Conservation (phyloP, 805 yeast genomes). For the Yamadazyma phyllophila region DNA sequence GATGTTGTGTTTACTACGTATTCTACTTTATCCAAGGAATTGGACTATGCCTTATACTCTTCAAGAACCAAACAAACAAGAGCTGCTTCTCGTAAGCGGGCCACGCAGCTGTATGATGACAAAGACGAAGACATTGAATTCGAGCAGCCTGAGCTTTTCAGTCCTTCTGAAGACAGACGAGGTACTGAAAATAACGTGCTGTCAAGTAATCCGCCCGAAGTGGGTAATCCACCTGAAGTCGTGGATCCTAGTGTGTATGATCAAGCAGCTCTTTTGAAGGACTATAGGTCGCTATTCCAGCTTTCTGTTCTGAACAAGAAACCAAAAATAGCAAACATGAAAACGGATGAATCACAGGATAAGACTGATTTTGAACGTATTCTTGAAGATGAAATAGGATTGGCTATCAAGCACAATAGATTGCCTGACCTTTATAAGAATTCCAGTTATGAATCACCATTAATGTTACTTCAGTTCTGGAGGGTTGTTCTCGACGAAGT, state of each 20-base stretch:
- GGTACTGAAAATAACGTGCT: not conserved
- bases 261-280: slow-evolving; percentile 11
- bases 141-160: not conserved
- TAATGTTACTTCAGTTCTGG: slow-evolving; percentile 82
- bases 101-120: slow-evolving; percentile 11
- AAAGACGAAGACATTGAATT: slow-evolving; percentile 1
- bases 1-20: slow-evolving; percentile 86
- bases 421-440: slow-evolving; percentile 20
- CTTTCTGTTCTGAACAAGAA: slow-evolving; percentile 21
- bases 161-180: not conserved
- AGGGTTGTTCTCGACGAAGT: slow-evolving; percentile 91
- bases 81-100: slow-evolving; percentile 24
- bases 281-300: slow-evolving; percentile 27
- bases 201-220: not conserved
- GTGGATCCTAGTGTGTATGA: slow-evolving; percentile 6
- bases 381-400: slow-evolving; percentile 29
- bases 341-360: slow-evolving; percentile 17
- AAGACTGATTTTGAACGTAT: slow-evolving; percentile 34
- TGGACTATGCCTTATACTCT: slow-evolving; percentile 74
- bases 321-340: slow-evolving; percentile 27
- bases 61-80: slow-evolving; percentile 53
- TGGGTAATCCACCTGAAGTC: not conserved
- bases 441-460: slow-evolving; percentile 71
- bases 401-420: slow-evolving; percentile 29
- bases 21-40: slow-evolving; percentile 63